These are phyloP conservation scores for Gossypium ekmanianum DNA, from an alignment of 345 rosid genomes.

Conservation along the genomic window DNA sequence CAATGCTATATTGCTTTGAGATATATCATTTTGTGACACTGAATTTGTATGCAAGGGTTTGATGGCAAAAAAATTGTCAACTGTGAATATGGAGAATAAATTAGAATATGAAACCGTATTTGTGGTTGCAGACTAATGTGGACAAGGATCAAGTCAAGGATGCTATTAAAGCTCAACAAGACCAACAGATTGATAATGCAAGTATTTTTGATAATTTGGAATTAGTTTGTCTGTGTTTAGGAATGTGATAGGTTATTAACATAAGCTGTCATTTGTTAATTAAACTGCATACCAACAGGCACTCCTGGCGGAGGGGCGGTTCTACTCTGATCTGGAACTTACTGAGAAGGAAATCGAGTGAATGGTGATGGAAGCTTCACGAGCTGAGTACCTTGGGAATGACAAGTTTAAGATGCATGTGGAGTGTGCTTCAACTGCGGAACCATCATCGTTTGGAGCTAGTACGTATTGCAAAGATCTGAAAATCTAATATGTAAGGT, in stretches of 20 bases:
- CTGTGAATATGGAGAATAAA: constrained; percentile 1
- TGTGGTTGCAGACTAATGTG: constrained; percentile 59
- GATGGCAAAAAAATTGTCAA: neutral
- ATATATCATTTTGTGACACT: neutral
- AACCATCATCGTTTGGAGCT: constrained; percentile 94
- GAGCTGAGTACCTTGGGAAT: constrained; percentile 81
- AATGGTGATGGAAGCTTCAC: constrained; percentile 96
- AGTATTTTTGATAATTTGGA: constrained; percentile 18
- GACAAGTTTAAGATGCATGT: constrained; percentile 64
- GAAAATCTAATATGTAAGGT: neutral
- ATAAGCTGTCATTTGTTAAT: constrained; percentile 1
- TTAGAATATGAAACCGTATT: neutral
- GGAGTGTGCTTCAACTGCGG: constrained; percentile 62
- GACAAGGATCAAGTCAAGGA: constrained; percentile 95
- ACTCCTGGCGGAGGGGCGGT: constrained; percentile 83
- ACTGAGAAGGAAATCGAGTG: constrained; percentile 93
- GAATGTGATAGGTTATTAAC: constrained; percentile 1
- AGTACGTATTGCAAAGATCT: constrained; percentile 42
- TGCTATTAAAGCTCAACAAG: constrained; percentile 98
- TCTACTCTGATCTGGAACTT: constrained; percentile 90
- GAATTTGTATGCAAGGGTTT: constrained; percentile 2
- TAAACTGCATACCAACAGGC: constrained; percentile 47
- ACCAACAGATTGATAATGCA: constrained; percentile 91
- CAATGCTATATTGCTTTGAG: neutral
- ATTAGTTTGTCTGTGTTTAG: neutral